These are phyloP conservation scores for Cardamine occulta DNA, from an alignment of 345 rosid genomes.

Conservation along the genomic window DNA sequence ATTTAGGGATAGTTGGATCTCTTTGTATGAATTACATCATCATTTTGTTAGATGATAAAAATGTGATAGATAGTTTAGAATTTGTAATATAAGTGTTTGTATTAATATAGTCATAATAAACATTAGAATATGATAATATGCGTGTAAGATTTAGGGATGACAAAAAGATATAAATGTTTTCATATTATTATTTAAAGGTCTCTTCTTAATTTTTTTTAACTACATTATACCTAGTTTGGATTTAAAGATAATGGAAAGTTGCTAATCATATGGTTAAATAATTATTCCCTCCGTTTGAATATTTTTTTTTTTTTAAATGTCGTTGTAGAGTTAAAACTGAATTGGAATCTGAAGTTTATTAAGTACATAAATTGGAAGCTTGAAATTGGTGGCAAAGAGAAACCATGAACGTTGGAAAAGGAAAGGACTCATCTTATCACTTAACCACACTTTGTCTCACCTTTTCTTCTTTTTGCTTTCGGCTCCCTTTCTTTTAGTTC, in stretches of 20 bases:
- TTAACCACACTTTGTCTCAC: constrained; percentile 36
- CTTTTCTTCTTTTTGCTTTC: constrained; percentile 40
- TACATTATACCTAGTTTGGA: not conserved
- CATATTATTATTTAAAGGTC: not conserved
- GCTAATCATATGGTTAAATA: constrained; percentile 5
- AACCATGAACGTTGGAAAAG: constrained; percentile 31
- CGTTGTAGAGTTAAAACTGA: not conserved
- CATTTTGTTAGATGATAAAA: not conserved
- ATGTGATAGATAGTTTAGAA: not conserved
- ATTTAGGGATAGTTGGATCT: not conserved
- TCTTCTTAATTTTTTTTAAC: not conserved
- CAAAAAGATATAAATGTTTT: too few relatives aligned
- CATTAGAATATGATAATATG: too few relatives aligned
- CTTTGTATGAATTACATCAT: not conserved
- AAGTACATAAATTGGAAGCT: not conserved
- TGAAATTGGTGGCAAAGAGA: constrained; percentile 1
- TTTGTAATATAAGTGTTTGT: not conserved
- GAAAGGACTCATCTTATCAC: constrained; percentile 38
- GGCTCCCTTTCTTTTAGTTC: constrained; percentile 23
- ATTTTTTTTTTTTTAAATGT: too few relatives aligned
- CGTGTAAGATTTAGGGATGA: too few relatives aligned
- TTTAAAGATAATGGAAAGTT: constrained; percentile 13
- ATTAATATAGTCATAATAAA: not conserved
- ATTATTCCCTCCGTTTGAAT: not conserved
- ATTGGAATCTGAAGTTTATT: not conserved